These are phyloP conservation scores for Corrigiola litoralis DNA, from an alignment of 179 eudicot genomes.

Conservation along the genomic window DNA sequence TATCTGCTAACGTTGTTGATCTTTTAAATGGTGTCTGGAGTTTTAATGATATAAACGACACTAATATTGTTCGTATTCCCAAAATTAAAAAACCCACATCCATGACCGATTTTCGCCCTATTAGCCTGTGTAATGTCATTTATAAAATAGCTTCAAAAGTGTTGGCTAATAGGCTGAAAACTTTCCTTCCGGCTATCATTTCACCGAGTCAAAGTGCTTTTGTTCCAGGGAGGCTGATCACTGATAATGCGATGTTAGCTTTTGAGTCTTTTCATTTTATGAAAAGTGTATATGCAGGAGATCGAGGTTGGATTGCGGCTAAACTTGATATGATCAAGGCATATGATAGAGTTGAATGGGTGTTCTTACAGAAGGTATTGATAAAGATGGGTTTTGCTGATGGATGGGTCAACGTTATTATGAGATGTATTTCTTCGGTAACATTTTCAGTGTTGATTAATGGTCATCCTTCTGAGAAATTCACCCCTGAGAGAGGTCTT, in stretches of 20 bases:
- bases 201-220: neutral
- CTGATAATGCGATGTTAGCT: no score
- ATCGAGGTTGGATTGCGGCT: neutral
- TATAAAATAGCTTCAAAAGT: neutral
- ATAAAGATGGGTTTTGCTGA: neutral
- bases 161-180: neutral
- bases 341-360: neutral
- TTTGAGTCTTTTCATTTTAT: neutral
- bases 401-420: neutral
- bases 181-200: neutral
- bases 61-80: neutral
- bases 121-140: neutral
- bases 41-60: neutral
- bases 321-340: neutral
- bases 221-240: neutral
- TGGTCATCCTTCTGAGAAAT: neutral
- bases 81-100: neutral
- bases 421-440: neutral
- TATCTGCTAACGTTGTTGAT: neutral
- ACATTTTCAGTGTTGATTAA: neutral
- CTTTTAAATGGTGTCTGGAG: neutral
- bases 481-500: no score
- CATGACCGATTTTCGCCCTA: neutral
- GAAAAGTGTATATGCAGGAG: neutral
- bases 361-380: neutral